Base-by-base conservation (phyloP, 345 rosid species). In the Lagerstroemia speciosa region DNA sequence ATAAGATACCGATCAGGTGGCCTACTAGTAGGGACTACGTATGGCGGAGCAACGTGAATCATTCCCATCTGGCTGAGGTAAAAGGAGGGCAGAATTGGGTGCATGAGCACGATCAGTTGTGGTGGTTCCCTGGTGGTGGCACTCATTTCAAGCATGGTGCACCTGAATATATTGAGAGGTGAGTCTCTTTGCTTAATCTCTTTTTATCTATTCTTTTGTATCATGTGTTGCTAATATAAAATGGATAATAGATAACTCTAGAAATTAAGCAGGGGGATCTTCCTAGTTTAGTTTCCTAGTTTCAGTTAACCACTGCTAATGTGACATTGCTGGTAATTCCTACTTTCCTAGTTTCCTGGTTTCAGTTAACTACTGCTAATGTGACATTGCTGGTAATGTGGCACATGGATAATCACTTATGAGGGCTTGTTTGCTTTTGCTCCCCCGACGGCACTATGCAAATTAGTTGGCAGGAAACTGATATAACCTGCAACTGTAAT, bases 91-190 rank as follows among this genome's bases (percentile, higher is more conserved):
- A 93, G 72, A 93, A 86, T 70, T 93, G 98, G 98, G 94, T 93
- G 40, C 98, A 89, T 65, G 88, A 85, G 71, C 84, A 82, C 67
- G 80, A 79, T 50, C 84, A 82, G 73, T 72, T 87, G 46, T 91
- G 97, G 97, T 91, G 95, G 95, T 94, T 94, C 67, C 99, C 99
- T 0, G 96, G 97, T 40, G 99, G 99, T 48, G 99, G 99, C 66
- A 88, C 99, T 64, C 92, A 94, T 87, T 94, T 94, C 78, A 94
- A 91, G 79, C 90, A 89, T 60, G 97, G 99, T 27, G 97, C 97
- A 74, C 40, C 87, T 58, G 99, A 91, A 71, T 94, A 94, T 72
- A 94, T 94, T 70, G 80, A 91, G 70, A 83, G 99, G 98, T 89
- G 71, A 62, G 19, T 52, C 66, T 29, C 46, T 66, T 69, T 27